A percentile compares a stretch with the other conserved stretches of the same genome.
Conservation (phyloP, 371 early-diverging fungal genomes). For the Rhizomucor miehei region DNA sequence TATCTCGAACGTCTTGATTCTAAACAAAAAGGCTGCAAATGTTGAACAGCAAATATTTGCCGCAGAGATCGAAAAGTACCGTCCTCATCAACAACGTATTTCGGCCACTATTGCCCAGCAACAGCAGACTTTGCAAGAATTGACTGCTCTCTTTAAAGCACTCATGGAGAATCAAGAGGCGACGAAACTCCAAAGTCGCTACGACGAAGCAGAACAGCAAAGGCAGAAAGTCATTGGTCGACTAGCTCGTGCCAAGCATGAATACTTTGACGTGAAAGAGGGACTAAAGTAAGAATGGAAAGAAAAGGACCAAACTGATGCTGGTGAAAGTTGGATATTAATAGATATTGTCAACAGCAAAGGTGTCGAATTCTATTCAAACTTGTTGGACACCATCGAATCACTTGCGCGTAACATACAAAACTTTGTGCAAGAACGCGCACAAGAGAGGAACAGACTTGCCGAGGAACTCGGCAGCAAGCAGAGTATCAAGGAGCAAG, state of each 20-base stretch:
- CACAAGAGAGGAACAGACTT: slow-evolving; percentile 65
- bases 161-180: slow-evolving; percentile 77
- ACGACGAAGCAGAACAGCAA: slow-evolving; percentile 65
- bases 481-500: slow-evolving; percentile 69
- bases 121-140: slow-evolving; percentile 69
- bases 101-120: slow-evolving; percentile 76
- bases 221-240: slow-evolving; percentile 56
- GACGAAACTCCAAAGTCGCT: slow-evolving; percentile 59
- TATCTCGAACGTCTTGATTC: slow-evolving; percentile 78
- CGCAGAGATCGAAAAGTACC: slow-evolving; percentile 87
- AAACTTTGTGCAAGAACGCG: slow-evolving; percentile 66
- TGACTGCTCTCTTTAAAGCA: slow-evolving; percentile 69
- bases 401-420: slow-evolving; percentile 59
- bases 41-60: slow-evolving; percentile 86
- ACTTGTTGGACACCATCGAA: slow-evolving; percentile 64
- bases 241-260: slow-evolving; percentile 55
- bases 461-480: slow-evolving; percentile 55
- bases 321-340: neutral
- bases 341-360: slow-evolving; percentile 25
- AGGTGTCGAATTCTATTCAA: slow-evolving; percentile 81
- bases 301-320: neutral
- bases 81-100: slow-evolving; percentile 73
- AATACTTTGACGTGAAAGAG: slow-evolving; percentile 65
- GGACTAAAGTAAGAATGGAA: slow-evolving; percentile 48
- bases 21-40: slow-evolving; percentile 73